Base-by-base conservation (phyloP, 2,329 filamentous ascomycete genomes). In the Microsporum audouinii region DNA sequence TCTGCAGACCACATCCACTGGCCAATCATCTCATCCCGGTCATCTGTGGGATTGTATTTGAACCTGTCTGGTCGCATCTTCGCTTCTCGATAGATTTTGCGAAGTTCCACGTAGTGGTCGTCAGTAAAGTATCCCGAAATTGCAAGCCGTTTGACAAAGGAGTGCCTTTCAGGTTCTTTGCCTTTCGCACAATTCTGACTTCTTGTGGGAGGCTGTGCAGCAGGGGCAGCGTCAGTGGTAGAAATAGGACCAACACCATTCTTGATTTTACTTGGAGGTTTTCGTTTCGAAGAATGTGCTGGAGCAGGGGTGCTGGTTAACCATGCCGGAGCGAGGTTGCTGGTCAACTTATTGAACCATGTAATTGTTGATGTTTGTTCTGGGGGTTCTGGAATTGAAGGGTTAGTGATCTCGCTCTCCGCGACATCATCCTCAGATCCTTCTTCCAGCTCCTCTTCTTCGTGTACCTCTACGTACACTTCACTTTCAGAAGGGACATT, bases 1-100 rank as follows among this genome's bases (percentile, higher is more conserved):
- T 76, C 73, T 17, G 73, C 75, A 2, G 73, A 75, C 71, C 71
- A 76, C 55, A 76, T 73, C 70, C 71, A 74, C 65, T 75, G 73
- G 33, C 75, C 74, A 56, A 77, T 69, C 60, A 77, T 75, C 31
- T 71, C 68, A 47, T 71, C 66, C 43, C 73, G 73, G 14, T 70
- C 68, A 17, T 70, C 65, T 7, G 69, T 67, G 33, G 73, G 65
- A 41, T 70, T 66, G 61, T 76, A 76, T 33, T 70, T 68, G 60
- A 77, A 75, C 2, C 66, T 68, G 45, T 75, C 71, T 2, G 75
- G 74, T 27, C 66, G 68, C 51, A 63, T 67, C 66, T 75, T 73
- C 41, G 74, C 73, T 62, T 72, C 61, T 59, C 68, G 71, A 58
- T 76, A 76, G 47, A 77, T 64, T 57, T 70, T 70, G 57, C 72